Percentiles rank a stretch among this genome's conserved stretches.
phyloP scores from a whole-genome alignment of 1,284 basidiomycete species.

The Cutaneotrichosporon spelunceum region DNA sequence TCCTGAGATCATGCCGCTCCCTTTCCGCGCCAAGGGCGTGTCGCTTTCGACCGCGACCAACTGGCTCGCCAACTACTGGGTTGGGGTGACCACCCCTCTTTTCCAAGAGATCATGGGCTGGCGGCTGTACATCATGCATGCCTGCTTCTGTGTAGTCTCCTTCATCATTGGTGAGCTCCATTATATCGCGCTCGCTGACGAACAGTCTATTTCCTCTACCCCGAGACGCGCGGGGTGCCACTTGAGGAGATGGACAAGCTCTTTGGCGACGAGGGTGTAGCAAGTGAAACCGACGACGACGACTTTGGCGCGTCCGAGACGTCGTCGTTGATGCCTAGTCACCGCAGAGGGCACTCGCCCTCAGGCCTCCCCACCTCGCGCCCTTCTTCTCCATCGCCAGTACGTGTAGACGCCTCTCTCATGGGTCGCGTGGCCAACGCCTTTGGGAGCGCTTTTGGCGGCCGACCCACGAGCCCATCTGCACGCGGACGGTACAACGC shows the following conservation, averaged over 20 bases:
- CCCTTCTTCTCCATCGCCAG: conserved; percentile 33
- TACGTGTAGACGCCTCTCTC: conserved; percentile 36
- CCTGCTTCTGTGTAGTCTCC: conserved; percentile 84
- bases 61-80: conserved; percentile 64
- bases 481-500: conserved; percentile 56
- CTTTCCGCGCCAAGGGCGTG: conserved; percentile 89
- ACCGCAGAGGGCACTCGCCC: conserved; percentile 32
- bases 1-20: conserved; percentile 89
- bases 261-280: conserved; percentile 42
- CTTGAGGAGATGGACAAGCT: conserved; percentile 57
- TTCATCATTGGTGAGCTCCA: conserved; percentile 62
- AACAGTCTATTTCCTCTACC: conserved; percentile 51
- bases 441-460: conserved; percentile 58
- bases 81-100: conserved; percentile 83
- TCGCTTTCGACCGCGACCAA: conserved; percentile 83
- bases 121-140: conserved; percentile 94
- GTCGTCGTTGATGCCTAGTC: conserved; percentile 56
- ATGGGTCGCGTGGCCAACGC: conserved; percentile 50
- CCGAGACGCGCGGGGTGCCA: conserved; percentile 57
- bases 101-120: conserved; percentile 87
- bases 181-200: background rate
- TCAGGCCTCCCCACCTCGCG: conserved; percentile 40
- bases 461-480: conserved; percentile 38
- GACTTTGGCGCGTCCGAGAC: conserved; percentile 58
- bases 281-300: conserved; percentile 35